Percentiles rank a stretch among this genome's conserved stretches.
phyloP scores from a whole-genome alignment of 306 rosid genomes.

The Acacia crassicarpa region DNA sequence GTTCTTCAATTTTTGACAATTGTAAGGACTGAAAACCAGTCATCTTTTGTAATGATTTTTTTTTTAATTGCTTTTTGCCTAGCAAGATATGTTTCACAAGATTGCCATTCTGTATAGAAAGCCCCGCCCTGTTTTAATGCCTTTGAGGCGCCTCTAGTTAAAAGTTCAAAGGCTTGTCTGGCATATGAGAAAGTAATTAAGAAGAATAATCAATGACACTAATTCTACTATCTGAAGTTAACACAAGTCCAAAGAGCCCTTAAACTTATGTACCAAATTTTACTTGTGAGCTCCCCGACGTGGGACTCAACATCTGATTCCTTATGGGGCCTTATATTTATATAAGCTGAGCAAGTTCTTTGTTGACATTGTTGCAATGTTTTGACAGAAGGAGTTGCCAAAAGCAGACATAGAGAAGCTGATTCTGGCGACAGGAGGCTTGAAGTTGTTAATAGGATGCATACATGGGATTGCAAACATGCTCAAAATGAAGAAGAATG shows the following conservation, averaged over 20 bases:
- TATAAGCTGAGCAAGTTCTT: background rate
- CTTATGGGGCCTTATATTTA: background rate
- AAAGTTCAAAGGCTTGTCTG: background rate
- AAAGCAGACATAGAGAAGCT: conserved; percentile 73
- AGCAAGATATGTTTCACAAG: background rate
- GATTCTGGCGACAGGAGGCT: conserved; percentile 68
- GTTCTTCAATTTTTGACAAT: background rate
- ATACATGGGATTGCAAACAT: conserved; percentile 61
- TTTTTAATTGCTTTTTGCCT: background rate
- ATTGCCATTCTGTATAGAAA: too few species aligned
- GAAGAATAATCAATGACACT: background rate
- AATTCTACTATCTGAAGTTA: background rate
- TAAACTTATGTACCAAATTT: too few species aligned
- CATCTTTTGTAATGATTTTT: background rate
- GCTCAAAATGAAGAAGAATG: conserved; percentile 47
- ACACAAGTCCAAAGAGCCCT: too few species aligned
- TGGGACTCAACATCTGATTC: background rate
- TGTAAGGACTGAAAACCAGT: background rate
- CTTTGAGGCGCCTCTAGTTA: too few species aligned
- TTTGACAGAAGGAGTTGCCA: conserved; percentile 61
- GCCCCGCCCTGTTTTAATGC: background rate
- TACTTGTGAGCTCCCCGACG: too few species aligned
- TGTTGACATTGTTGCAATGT: background rate
- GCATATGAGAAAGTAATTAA: background rate
- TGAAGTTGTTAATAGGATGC: conserved; percentile 71